Base-by-base conservation (phyloP, 768 basidiomycete genomes). In the Boletus insuetus region DNA sequence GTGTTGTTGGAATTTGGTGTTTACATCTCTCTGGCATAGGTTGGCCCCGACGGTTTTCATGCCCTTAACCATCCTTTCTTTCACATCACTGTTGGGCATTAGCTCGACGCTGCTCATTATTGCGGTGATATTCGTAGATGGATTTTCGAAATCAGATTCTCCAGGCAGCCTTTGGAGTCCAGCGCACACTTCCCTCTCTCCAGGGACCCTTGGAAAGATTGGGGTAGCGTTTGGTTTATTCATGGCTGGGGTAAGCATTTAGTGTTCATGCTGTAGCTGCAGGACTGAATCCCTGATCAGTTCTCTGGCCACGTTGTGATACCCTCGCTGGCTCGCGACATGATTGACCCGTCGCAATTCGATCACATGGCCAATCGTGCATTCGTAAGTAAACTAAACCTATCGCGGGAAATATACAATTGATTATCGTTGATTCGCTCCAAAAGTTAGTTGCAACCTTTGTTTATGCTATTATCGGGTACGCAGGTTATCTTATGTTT, bases 221-320 rank as follows among this genome's bases (percentile, higher is more conserved):
- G 89, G 93, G 1, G 70, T 96, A 26, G 83, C 89, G 14, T 88
- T 94, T 61, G 95, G 95, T 2, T 75, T 98, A 58, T 85, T 98
- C 64, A 93, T 98, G 85, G 90, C 91, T 9, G 93, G 94, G 16
- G 91, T 93, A 66, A 65, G 82, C 66, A 46, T 26, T 19, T 46
- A 22, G 22, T 44, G 22, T 34, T 59, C 20, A 6, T 46, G 47
- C 11, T n/a, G 34, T 49, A 13, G 20, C 11, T 22, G 19, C 6
- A 17, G 34, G 17, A 1, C 32, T 55, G 9, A 47, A 32, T 24
- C 45, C 34, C 19, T 43, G 42, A 24, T 26, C 11, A 93, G 84
- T 95, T 96, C 64, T 85, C 92, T 3, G 94, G 94, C 2, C 96
- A 98, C 67, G 87, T 92, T 14, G 88, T 95, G 29, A 88, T 98